phyloP scores from a whole-genome alignment of 805 yeast genomes.

The Lipomyces anomalus region DNA sequence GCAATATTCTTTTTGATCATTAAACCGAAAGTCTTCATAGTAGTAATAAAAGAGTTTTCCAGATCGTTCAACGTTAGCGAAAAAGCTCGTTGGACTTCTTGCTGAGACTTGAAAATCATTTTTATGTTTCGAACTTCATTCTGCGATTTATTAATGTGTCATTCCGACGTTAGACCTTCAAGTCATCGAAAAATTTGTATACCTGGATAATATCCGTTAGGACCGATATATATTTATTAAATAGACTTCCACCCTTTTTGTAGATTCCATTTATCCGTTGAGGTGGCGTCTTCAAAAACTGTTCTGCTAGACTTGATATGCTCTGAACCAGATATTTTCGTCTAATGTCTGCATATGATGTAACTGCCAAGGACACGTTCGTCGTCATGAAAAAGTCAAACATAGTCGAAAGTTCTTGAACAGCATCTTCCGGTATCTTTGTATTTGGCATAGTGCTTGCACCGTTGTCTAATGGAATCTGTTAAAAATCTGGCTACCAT shows the following conservation, averaged over 20 bases:
- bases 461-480: too few relatives aligned
- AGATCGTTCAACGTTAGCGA: conserved; percentile 23
- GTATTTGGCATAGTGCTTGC: too few relatives aligned
- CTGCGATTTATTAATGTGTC: neutral
- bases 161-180: too few relatives aligned
- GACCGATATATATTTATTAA: conserved; percentile 5
- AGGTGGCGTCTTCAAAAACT: conserved; percentile 4
- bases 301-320: conserved; percentile 7
- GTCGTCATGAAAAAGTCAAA: conserved; percentile 17
- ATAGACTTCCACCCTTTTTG: conserved; percentile 13
- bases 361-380: conserved; percentile 8
- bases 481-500: too few relatives aligned
- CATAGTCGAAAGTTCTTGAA: conserved; percentile 11
- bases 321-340: conserved; percentile 4
- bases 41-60: conserved; percentile 23
- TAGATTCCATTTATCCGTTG: conserved; percentile 14
- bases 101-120: conserved; percentile 7
- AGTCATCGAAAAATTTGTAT: too few relatives aligned
- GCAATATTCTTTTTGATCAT: conserved; percentile 39
- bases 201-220: conserved; percentile 2
- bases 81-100: conserved; percentile 7
- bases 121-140: conserved; percentile 8
- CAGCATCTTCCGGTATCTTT: conserved; percentile 5
- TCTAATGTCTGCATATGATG: conserved; percentile 16
- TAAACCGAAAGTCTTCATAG: conserved; percentile 15